phyloP scores from a whole-genome alignment of 805 yeast genomes.

The Peterozyma xylosa region DNA sequence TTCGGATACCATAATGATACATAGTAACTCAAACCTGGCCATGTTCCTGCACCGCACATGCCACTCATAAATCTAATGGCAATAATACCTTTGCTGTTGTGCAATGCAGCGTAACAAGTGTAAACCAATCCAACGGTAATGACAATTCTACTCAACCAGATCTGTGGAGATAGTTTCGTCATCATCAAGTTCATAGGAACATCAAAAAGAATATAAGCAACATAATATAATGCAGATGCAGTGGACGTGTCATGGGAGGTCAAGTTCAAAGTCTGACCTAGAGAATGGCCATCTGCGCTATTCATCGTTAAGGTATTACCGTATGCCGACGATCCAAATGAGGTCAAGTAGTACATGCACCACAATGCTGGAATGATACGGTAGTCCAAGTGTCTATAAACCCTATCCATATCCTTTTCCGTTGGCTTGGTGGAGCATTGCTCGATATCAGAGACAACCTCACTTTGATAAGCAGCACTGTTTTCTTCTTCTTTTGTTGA shows the following conservation, averaged over 20 bases:
- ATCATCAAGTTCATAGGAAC: slow-evolving; percentile 81
- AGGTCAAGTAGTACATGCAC: slow-evolving; percentile 70
- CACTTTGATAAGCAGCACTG: too few species aligned
- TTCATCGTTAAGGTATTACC: slow-evolving; percentile 83
- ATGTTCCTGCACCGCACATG: slow-evolving; percentile 74
- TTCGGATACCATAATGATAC: slow-evolving; percentile 81
- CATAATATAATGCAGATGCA: slow-evolving; percentile 76
- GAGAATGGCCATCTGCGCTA: slow-evolving; percentile 49
- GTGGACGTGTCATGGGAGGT: slow-evolving; percentile 53
- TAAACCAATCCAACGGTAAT: slow-evolving; percentile 73
- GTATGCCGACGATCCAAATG: slow-evolving; percentile 71
- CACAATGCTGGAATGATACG: slow-evolving; percentile 80
- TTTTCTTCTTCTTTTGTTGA: too few species aligned
- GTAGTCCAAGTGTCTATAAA: slow-evolving; percentile 56
- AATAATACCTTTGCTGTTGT: slow-evolving; percentile 50
- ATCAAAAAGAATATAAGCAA: slow-evolving; percentile 78
- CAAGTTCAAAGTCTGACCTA: slow-evolving; percentile 42
- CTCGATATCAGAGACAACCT: too few species aligned
- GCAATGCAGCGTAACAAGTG: slow-evolving; percentile 60
- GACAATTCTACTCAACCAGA: slow-evolving; percentile 77
- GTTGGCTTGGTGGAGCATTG: neutral
- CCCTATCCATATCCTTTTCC: slow-evolving; percentile 35
- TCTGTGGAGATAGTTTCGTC: slow-evolving; percentile 80
- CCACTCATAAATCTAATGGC: slow-evolving; percentile 72
- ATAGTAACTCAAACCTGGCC: slow-evolving; percentile 89